A percentile compares a stretch with the other conserved stretches of the same genome.
phyloP scores from a whole-genome alignment of 1,139 yeast genomes.

The Saccharomyces hybrid region DNA sequence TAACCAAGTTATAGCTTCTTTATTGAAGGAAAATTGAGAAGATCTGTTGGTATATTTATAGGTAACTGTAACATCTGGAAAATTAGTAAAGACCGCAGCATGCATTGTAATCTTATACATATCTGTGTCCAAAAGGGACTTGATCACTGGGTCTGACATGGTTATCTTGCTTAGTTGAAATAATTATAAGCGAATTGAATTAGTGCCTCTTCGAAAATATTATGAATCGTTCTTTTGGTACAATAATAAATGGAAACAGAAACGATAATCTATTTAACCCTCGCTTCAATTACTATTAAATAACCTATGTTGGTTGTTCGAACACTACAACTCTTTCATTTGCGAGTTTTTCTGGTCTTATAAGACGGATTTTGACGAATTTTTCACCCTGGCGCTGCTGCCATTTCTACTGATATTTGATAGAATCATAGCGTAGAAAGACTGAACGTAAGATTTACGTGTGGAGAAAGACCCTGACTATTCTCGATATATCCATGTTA shows the following conservation, averaged over 20 bases:
- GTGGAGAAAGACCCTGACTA: background rate
- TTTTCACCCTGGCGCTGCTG: background rate
- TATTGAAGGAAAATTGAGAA: slow-evolving; percentile 53
- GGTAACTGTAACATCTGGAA: slow-evolving; percentile 51
- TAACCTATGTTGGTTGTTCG: background rate
- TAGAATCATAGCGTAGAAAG: background rate
- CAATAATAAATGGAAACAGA: background rate
- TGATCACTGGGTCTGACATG: slow-evolving; percentile 41
- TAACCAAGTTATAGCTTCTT: slow-evolving; percentile 68
- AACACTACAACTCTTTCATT: background rate
- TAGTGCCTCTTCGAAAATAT: background rate
- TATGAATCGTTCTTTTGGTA: background rate
- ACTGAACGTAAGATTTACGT: background rate
- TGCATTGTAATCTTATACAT: slow-evolving; percentile 95
- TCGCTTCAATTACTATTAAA: background rate
- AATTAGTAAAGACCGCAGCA: slow-evolving; percentile 81
- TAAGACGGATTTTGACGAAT: background rate
- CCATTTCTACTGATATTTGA: background rate
- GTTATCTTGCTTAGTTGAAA: background rate
- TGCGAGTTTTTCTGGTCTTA: background rate
- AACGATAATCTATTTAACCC: background rate
- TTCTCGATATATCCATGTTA: background rate
- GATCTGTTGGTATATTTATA: slow-evolving; percentile 82
- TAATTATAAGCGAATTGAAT: background rate
- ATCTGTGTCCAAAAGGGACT: slow-evolving; percentile 84